Percentiles rank a stretch among this genome's conserved stretches.
phyloP scores from a whole-genome alignment of 306 rosid genomes.

The Castanea crenata region DNA sequence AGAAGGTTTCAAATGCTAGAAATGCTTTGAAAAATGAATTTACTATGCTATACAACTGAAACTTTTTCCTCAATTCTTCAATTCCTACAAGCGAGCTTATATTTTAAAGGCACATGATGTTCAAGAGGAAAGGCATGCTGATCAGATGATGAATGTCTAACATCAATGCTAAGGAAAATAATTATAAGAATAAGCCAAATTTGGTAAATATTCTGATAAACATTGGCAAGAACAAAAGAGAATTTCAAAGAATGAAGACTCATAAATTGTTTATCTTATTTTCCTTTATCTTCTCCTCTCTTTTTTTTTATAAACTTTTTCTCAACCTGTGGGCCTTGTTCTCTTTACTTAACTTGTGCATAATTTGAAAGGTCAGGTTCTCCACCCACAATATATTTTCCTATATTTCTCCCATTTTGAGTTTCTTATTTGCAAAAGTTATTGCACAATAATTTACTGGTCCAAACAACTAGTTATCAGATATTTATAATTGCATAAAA shows the following conservation, averaged over 20 bases:
- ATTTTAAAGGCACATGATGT: not conserved
- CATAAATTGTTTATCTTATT: not conserved
- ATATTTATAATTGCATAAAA: not conserved
- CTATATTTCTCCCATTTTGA: not conserved
- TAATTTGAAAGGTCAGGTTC: not conserved
- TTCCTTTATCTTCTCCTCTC: not conserved
- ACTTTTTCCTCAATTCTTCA: not conserved
- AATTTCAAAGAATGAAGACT: not conserved
- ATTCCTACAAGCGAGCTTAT: not conserved
- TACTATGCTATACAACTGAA: too few species aligned
- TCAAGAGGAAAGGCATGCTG: not conserved
- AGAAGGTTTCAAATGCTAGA: too few species aligned
- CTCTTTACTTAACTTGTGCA: not conserved
- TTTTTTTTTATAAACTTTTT: not conserved
- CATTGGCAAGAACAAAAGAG: too few species aligned
- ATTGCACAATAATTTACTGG: not conserved
- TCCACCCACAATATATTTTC: not conserved
- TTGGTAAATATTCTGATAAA: slow-evolving; percentile 31
- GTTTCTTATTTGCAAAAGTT: not conserved
- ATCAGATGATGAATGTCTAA: slow-evolving; percentile 8
- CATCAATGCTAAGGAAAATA: not conserved
- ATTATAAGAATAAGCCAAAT: slow-evolving; percentile 37
- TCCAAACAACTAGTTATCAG: not conserved
- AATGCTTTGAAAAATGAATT: too few species aligned
- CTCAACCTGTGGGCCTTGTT: not conserved